Conservation (phyloP, 306 rosid genomes). For the Senna siamea region DNA sequence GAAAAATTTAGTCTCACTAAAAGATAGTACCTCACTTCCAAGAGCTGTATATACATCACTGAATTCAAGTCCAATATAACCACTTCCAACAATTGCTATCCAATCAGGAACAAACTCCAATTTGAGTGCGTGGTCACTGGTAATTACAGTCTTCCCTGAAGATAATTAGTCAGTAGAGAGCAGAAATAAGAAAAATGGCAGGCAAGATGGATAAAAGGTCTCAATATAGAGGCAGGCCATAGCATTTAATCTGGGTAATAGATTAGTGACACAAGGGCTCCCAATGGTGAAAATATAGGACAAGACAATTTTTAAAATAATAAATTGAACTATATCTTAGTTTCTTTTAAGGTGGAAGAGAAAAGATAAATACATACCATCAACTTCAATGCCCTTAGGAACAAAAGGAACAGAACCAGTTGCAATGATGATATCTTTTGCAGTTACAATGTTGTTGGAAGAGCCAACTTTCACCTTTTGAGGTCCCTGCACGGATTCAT, state of each 20-base stretch:
- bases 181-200: too few relatives aligned
- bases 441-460: conserved; percentile 72
- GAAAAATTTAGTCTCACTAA: conserved; percentile 27
- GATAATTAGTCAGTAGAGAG: too few relatives aligned
- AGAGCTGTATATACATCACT: conserved; percentile 98
- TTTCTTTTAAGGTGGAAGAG: conserved; percentile 23
- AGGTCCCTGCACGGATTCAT: conserved; percentile 65
- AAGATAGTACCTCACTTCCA: conserved; percentile 84
- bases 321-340: conserved; percentile 11
- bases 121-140: conserved; percentile 96
- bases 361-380: conserved; percentile 58
- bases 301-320: conserved; percentile 3
- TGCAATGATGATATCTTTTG: conserved; percentile 87
- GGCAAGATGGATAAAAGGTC: conserved; percentile 21
- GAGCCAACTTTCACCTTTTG: conserved; percentile 87
- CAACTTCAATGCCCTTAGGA: conserved; percentile 96
- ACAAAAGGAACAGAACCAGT: conserved; percentile 97
- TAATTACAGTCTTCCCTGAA: conserved; percentile 94
- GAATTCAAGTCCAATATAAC: conserved; percentile 97
- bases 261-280: conserved; percentile 17
- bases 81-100: conserved; percentile 98
- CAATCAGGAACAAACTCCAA: conserved; percentile 95
- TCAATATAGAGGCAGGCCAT: not conserved
- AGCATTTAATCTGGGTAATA: conserved; percentile 29
- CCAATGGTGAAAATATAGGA: conserved; percentile 25